Base-by-base conservation (phyloP, 371 early-diverging fungal genomes). In the Mortierella sp. region DNA sequence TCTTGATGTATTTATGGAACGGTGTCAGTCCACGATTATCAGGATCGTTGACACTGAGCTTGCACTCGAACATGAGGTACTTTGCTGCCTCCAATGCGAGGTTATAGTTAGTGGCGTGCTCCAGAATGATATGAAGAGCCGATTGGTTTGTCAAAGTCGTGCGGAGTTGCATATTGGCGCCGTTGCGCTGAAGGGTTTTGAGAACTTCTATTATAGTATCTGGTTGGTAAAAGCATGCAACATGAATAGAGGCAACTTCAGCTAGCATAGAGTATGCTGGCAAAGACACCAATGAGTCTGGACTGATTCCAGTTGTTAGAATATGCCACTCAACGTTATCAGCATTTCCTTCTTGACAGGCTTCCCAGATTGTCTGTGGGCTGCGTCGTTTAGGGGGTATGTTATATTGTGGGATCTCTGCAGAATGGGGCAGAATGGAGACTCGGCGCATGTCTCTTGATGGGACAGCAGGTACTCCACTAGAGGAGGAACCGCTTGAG, bases 1-100 rank as follows among this genome's bases (percentile, higher is more conserved):
- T 80, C 45, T 74, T 73, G 64, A 80, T 61, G 37, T 74, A 80
- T 53, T 80, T 80, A 68, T 80, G 80, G 54, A 80, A 80, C 4
- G 80, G 75, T 0, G 80, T 80, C 53, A 80, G 34, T 12, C 80
- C 80, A 13, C 80, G 80, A 59, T 70, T 63, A 40, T 80, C 80
- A 9, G 57, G 75, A 10, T 74, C 75, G 51, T 80, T 80, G 43
- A 80, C 80, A 26, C 71, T 61, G 28, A 80, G 58, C 29, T 70
- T 59, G 54, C 74, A 74, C 17, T 80, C 80, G 13, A 54, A 31
- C 53, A 80, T 74, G 51, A 80, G 42, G 43, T 63, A 80, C 58
- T 62, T 70, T 13, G 67, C 55, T 13, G 56, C 75, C 32, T 74
- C 75, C n/a, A 80, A 58, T 5, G 80, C 75, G 12, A 73, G 49